A percentile compares a stretch with the other conserved stretches of the same genome.
phyloP scores from a whole-genome alignment of 2,329 filamentous ascomycete species.

The Fusarium sterilihyphosum region DNA sequence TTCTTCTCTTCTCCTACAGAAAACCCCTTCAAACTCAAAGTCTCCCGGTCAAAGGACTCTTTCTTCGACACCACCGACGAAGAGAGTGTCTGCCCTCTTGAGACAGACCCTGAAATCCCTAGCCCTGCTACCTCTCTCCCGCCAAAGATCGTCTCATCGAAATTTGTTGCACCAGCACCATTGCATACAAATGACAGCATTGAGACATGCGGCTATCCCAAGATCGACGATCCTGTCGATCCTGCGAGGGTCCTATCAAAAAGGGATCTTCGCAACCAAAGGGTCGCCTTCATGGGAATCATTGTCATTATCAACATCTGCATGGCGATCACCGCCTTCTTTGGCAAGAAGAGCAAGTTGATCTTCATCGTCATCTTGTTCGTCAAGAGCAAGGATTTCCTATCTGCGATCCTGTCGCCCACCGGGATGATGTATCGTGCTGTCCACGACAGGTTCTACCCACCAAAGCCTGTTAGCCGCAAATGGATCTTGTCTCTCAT shows the following conservation, averaged over 20 bases:
- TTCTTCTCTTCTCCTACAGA: background rate
- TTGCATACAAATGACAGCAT: slow-evolving; percentile 3
- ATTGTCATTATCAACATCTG: slow-evolving; percentile 30
- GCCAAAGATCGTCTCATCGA: background rate
- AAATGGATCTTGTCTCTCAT: slow-evolving; percentile 37
- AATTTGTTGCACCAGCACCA: background rate
- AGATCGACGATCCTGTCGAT: slow-evolving; percentile 30
- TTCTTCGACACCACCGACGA: background rate
- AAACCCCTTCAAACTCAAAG: background rate
- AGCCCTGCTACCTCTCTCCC: background rate
- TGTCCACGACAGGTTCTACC: slow-evolving; percentile 12
- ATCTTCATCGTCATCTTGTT: slow-evolving; percentile 26
- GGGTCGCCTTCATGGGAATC: slow-evolving; percentile 19
- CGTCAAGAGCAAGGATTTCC: slow-evolving; percentile 38
- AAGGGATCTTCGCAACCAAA: slow-evolving; percentile 29
- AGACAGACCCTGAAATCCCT: background rate
- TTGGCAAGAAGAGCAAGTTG: slow-evolving; percentile 32
- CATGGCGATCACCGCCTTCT: slow-evolving; percentile 27
- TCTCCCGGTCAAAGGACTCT: background rate
- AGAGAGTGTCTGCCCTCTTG: background rate
- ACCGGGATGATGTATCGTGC: slow-evolving; percentile 7
- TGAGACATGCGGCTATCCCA: slow-evolving; percentile 27
- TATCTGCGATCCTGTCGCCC: slow-evolving; percentile 29
- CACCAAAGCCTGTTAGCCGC: background rate
- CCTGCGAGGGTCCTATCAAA: slow-evolving; percentile 21